A percentile compares a stretch with the other conserved stretches of the same genome.
Conservation (phyloP, 805 yeast species). For the Limtongia smithiae region DNA sequence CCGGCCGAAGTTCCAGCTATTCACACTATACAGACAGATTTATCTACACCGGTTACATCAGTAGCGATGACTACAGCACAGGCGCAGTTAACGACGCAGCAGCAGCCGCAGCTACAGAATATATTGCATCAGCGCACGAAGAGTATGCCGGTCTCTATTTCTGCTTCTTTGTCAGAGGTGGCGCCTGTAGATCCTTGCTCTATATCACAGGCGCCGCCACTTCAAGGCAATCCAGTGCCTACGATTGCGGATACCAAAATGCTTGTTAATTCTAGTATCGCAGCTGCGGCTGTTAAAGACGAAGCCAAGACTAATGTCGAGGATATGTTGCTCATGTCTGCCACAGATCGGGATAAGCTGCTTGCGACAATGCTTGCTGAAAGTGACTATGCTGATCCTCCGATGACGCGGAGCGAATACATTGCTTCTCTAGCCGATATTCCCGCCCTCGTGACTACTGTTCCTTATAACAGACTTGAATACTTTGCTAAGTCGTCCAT, state of each 20-base stretch:
- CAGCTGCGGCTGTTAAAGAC: neutral
- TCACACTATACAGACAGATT: neutral
- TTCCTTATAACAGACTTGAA: slow-evolving; percentile 30
- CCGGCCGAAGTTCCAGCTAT: neutral
- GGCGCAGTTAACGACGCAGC: neutral
- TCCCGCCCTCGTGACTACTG: slow-evolving; percentile 27
- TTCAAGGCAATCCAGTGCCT: neutral
- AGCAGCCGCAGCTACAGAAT: neutral
- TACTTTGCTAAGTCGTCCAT: slow-evolving; percentile 42
- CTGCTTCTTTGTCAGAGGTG: no score
- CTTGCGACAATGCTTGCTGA: slow-evolving; percentile 25
- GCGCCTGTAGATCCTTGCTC: no score
- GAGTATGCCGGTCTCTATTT: no score
- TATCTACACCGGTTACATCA: neutral
- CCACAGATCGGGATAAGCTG: slow-evolving; percentile 14
- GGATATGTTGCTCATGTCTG: slow-evolving; percentile 12
- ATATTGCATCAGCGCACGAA: neutral
- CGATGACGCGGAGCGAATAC: slow-evolving; percentile 26
- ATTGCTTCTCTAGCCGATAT: slow-evolving; percentile 23
- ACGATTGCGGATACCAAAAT: no score
- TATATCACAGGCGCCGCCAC: neutral
- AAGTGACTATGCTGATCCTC: slow-evolving; percentile 27
- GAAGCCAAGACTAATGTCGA: neutral
- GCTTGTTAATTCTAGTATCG: no score
- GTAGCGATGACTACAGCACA: neutral